Percentiles rank a stretch among this genome's conserved stretches.
These are phyloP conservation scores for Cyclanthera cordifolia DNA, from an alignment of 306 rosid genomes.

Conservation along the genomic window DNA sequence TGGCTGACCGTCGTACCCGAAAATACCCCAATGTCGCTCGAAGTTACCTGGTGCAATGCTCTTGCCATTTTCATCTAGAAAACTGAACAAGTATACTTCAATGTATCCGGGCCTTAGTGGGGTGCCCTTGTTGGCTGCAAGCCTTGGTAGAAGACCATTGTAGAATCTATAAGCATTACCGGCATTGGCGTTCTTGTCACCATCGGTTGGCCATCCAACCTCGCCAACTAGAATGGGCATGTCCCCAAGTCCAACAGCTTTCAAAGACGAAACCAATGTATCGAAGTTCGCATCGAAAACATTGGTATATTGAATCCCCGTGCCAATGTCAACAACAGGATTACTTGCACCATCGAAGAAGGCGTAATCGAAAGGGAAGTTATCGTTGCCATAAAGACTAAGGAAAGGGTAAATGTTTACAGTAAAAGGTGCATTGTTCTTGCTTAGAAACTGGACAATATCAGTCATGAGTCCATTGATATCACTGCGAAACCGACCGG, in stretches of 20 bases:
- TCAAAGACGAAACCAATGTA: slow-evolving; percentile 73
- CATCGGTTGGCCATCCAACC: slow-evolving; percentile 99
- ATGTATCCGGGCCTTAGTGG: slow-evolving; percentile 64
- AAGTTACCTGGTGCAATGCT: slow-evolving; percentile 80
- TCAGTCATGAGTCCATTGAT: slow-evolving; percentile 65
- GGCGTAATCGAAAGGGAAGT: slow-evolving; percentile 81
- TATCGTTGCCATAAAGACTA: slow-evolving; percentile 72
- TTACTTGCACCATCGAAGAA: slow-evolving; percentile 69
- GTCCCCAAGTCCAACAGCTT: slow-evolving; percentile 50
- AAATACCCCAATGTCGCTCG: slow-evolving; percentile 95
- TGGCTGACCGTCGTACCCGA: slow-evolving; percentile 77
- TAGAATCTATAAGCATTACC: slow-evolving; percentile 74
- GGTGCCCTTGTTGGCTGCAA: slow-evolving; percentile 65
- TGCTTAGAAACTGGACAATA: slow-evolving; percentile 54
- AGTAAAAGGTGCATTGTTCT: slow-evolving; percentile 73
- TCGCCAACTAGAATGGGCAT: slow-evolving; percentile 76
- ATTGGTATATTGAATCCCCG: slow-evolving; percentile 57
- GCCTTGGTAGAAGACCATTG: slow-evolving; percentile 61
- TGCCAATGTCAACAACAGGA: slow-evolving; percentile 42
- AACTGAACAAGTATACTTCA: slow-evolving; percentile 79
- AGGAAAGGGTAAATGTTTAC: slow-evolving; percentile 93
- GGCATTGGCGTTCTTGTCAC: slow-evolving; percentile 75
- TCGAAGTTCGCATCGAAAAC: slow-evolving; percentile 93
- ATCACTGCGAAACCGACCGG: slow-evolving; percentile 70
- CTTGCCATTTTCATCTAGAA: slow-evolving; percentile 78